Evolutionary conservation across 768 basidiomycete genomes (phyloP), one percentile per base, ranked within the genome.

Genomic region (Lactarius pseudohatsudake): DNA sequence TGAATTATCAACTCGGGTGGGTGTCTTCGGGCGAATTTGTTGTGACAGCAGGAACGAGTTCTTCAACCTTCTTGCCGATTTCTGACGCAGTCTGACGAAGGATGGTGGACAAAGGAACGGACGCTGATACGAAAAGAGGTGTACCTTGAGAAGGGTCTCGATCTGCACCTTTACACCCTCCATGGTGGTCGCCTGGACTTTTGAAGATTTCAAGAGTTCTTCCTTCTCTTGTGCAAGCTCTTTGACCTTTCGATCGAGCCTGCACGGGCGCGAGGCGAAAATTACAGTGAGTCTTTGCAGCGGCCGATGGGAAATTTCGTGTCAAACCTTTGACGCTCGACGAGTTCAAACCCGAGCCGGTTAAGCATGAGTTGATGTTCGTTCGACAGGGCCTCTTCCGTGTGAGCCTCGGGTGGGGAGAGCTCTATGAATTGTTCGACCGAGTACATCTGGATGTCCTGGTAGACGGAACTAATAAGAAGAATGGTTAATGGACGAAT

Each of bases 351-450:
- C 74, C 86, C 88, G 54, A 96, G 81, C 61, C 92, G 86, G 73
- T 88, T 93, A 68, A 95, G 84, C 90, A 94, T 93, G 45, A 94
- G 83, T 70, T 92, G 88, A 76, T 94, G 94, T 45, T 88, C 83
- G 72, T 91, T 84, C 18, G 82, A 78, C 54, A 90, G 77, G 22
- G 85, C 85, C 15, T 84, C 86, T 20, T 81, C 79, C 59, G 85
- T 83, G 28, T 84, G 84, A 16, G 85, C 84, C 71, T 86, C 90
- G 67, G 80, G 81, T 8, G 88, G 93, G 0, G 93, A 94, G 26
- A 88, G 81, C 36, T 77, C 74, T 69, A 81, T 74, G 71, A 94
- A 94, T 66, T 93, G 87, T 30, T 88, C 83, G 15, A 91, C 72
- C 4, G 80, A 76, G 75, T 93, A 87, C 53, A 95, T 77, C 3